Evolutionary conservation across 1,139 yeast species (phyloP).

Genomic region (Candida anutae): DNA sequence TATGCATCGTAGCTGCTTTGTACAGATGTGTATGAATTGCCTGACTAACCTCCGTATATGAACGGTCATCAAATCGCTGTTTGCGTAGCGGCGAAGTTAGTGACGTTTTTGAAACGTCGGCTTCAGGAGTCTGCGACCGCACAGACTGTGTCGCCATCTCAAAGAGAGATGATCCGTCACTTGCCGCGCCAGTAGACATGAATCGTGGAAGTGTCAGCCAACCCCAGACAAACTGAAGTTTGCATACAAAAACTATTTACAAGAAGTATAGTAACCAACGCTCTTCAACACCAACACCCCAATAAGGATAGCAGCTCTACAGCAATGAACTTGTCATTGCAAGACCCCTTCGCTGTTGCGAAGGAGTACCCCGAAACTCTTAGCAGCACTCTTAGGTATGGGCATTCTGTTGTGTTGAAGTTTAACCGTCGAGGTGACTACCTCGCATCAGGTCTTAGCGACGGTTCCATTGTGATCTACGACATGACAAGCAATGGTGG

Average conservation of each 20-base stretch:
- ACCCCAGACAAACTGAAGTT: too few relatives aligned
- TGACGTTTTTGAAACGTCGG: slow-evolving; percentile 54
- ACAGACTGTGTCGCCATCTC: too few relatives aligned
- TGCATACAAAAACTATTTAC: too few relatives aligned
- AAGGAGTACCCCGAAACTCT: slow-evolving; percentile 88
- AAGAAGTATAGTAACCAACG: too few relatives aligned
- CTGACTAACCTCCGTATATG: slow-evolving; percentile 23
- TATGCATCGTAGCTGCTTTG: too few relatives aligned
- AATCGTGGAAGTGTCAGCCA: too few relatives aligned
- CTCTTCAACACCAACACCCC: too few relatives aligned
- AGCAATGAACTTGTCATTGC: slow-evolving; percentile 83
- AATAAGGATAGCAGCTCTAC: too few relatives aligned
- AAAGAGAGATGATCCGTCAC: too few relatives aligned
- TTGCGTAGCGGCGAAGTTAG: slow-evolving; percentile 8
- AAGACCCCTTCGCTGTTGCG: slow-evolving; percentile 88
- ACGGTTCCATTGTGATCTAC: slow-evolving; percentile 72
- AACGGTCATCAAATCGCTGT: slow-evolving; percentile 31
- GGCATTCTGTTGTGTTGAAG: slow-evolving; percentile 68
- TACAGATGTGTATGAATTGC: slow-evolving; percentile 10
- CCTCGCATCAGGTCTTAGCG: slow-evolving; percentile 75
- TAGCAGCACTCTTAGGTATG: slow-evolving; percentile 54
- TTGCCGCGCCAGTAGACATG: too few relatives aligned
- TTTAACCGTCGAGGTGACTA: slow-evolving; percentile 80
- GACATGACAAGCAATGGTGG: slow-evolving; percentile 58
- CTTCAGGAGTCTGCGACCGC: too few relatives aligned